Base-by-base conservation (phyloP, 2,329 filamentous ascomycete species). In the Colletotrichum trifolii region DNA sequence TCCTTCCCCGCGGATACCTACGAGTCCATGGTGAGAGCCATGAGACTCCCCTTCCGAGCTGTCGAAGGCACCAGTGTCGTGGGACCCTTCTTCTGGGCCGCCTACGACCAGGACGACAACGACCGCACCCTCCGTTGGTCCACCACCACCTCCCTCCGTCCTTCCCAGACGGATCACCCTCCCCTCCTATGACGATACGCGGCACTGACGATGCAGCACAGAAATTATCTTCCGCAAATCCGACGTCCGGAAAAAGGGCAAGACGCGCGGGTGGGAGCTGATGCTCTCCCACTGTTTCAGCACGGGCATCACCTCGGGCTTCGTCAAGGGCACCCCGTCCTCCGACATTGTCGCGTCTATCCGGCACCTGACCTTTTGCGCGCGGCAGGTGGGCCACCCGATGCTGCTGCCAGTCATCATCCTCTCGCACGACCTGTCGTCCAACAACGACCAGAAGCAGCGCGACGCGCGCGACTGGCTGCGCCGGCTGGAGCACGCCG, bases 201-300 rank as follows among this genome's bases (percentile, higher is more conserved):
- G 15, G n/a, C 13, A 9, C 25, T 17, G n/a, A 60, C 69, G 25
- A 72, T 45, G 1, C n/a, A 15, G 6, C 12, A 8, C 62, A 86
- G 83, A 89, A 71, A 85, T 89, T 69, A 82, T 89, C 64, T 87
- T 87, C 71, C 84, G 87, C 69, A 89, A 89, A 74, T 88, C 85
- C n/a, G 87, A 89, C 71, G 87, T 89, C 39, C 84, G 85, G 54
- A 89, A 89, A 73, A 88, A 86, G 76, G 87, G 86, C 67, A 82
- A 81, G 71, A 89, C 87, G 13, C 83, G 87, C 60, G 87, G 87
- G 48, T 89, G 86, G 86, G 87, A 89, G 75, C 79, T 89, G 60
- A 87, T 87, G 79, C 81, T 89, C 42, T 87, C 85, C 3, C 80
- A 89, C 74, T 82, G 80, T 50, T 83, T 89, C 75, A 77, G 74